Evolutionary conservation across 768 basidiomycete genomes (phyloP).

Genomic region (Pleurotus tuber-regium): DNA sequence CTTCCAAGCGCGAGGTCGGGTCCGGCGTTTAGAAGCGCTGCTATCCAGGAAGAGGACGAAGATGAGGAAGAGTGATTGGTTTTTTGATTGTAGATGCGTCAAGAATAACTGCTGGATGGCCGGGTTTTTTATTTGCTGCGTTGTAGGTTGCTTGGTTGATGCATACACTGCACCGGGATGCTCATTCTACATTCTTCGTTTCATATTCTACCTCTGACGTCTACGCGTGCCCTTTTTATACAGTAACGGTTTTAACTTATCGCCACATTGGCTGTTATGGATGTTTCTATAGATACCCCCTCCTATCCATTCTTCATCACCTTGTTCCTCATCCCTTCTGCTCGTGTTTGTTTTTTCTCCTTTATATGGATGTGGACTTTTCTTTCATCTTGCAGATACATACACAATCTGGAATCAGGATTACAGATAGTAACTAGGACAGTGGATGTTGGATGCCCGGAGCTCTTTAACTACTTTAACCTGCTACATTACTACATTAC

Average conservation of each 20-base stretch:
- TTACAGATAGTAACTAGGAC: too few species aligned
- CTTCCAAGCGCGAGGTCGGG: constrained; percentile 69
- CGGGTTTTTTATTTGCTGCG: background rate
- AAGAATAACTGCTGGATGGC: background rate
- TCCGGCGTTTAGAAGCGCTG: constrained; percentile 57
- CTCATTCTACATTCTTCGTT: background rate
- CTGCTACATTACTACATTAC: too few species aligned
- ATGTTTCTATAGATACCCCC: constrained; percentile 3
- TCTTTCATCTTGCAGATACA: too few species aligned
- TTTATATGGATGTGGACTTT: constrained; percentile 4
- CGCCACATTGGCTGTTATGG: background rate
- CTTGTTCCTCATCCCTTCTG: background rate
- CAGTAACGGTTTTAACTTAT: background rate
- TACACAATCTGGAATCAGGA: too few species aligned
- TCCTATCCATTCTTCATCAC: background rate
- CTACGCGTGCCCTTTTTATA: too few species aligned
- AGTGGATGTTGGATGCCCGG: too few species aligned
- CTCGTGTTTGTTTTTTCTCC: too few species aligned
- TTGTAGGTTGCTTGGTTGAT: background rate
- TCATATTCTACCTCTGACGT: background rate
- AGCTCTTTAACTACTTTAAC: too few species aligned
- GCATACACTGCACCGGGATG: background rate
- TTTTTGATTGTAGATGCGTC: background rate
- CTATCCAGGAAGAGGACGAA: constrained; percentile 86
- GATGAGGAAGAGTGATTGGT: constrained; percentile 64